Conservation (phyloP, 768 basidiomycete species). For the Russula dissimulans region DNA sequence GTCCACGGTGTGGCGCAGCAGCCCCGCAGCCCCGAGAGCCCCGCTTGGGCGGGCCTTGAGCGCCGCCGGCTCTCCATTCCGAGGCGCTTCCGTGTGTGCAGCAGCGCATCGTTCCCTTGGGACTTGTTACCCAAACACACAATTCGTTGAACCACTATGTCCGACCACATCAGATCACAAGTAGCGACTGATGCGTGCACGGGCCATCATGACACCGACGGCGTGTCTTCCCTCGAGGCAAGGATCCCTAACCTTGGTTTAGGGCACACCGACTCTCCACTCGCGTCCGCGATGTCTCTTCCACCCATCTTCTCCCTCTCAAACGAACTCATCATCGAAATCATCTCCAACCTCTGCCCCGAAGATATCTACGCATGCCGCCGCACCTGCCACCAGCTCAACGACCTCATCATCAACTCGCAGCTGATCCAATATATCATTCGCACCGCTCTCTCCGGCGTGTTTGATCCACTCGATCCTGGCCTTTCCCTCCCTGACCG, state of each 20-base stretch:
- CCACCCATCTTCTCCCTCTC: constrained; percentile 4
- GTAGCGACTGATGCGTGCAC: not conserved
- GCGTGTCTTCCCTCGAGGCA: not conserved
- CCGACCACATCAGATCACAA: not conserved
- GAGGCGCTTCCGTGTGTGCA: too few species aligned
- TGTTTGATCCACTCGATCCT: constrained; percentile 5
- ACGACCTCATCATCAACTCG: not conserved
- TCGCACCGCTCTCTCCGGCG: constrained; percentile 8
- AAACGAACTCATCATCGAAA: constrained; percentile 8
- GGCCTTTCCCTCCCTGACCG: constrained; percentile 2
- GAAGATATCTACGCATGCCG: not conserved
- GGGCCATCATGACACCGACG: not conserved
- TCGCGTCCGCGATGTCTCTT: not conserved
- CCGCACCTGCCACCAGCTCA: not conserved
- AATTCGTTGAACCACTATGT: too few species aligned
- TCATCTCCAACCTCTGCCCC: not conserved
- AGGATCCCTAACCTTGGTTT: not conserved
- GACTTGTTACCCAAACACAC: too few species aligned
- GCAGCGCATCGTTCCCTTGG: too few species aligned
- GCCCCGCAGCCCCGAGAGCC: too few species aligned
- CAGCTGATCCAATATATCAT: constrained; percentile 1
- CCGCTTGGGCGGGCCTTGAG: too few species aligned
- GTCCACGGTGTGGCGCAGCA: too few species aligned
- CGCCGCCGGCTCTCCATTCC: too few species aligned
- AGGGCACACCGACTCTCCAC: not conserved